phyloP scores from a whole-genome alignment of 2,329 filamentous ascomycete genomes.

The Rhexocercosporidium sp. region DNA sequence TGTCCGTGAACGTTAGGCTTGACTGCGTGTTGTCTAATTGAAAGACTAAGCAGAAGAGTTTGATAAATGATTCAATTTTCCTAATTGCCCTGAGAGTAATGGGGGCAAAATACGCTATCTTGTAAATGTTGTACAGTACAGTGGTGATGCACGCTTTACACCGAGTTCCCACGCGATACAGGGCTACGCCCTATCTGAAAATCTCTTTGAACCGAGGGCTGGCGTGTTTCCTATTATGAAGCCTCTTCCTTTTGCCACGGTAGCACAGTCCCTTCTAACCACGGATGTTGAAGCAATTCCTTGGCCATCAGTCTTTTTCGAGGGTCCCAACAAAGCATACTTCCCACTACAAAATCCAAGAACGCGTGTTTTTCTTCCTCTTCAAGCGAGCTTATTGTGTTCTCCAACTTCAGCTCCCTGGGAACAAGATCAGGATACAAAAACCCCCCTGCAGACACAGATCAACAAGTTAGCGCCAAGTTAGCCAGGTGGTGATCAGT shows the following conservation, averaged over 20 bases:
- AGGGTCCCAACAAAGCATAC: constrained; percentile 10
- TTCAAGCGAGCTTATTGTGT: constrained; percentile 12
- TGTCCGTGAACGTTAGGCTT: not conserved
- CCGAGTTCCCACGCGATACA: not conserved
- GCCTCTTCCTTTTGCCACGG: constrained; percentile 4
- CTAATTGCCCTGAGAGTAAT: not conserved
- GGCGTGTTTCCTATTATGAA: not conserved
- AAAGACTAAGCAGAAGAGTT: not conserved
- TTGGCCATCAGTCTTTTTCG: constrained; percentile 4
- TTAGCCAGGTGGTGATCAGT: not conserved
- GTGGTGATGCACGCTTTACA: not conserved
- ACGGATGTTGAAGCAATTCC: constrained; percentile 9
- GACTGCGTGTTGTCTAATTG: not conserved
- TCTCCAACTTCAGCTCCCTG: not conserved
- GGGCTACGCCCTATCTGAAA: not conserved
- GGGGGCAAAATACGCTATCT: not conserved
- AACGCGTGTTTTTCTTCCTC: constrained; percentile 5
- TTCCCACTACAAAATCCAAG: constrained; percentile 1
- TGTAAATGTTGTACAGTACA: not conserved
- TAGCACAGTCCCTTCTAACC: constrained; percentile 1
- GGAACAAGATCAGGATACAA: constrained; percentile 16
- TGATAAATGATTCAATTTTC: not conserved
- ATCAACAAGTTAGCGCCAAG: not conserved
- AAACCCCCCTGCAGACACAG: not conserved
- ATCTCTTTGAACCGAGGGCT: not conserved